Conservation (phyloP, 2,329 filamentous ascomycete species). For the Cadophora malorum region DNA sequence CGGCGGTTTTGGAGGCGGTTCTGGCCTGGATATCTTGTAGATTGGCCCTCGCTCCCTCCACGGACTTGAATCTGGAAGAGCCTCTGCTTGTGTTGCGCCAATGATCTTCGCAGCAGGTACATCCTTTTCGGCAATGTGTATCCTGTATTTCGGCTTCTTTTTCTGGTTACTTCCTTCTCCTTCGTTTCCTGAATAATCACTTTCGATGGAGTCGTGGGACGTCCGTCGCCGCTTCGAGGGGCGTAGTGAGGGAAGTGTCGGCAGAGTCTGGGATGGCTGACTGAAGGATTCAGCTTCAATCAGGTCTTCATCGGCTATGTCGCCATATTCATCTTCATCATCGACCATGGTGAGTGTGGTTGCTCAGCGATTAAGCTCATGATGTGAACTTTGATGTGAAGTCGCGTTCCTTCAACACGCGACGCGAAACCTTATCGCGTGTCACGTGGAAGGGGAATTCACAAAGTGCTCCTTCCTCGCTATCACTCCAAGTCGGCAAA, state of each 20-base stretch:
- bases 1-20: slow-evolving; percentile 34
- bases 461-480: background rate
- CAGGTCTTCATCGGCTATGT: slow-evolving; percentile 71
- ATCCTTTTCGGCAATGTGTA: slow-evolving; percentile 39
- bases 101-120: slow-evolving; percentile 40
- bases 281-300: slow-evolving; percentile 64
- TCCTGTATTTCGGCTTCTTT: slow-evolving; percentile 43
- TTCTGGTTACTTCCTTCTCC: slow-evolving; percentile 35
- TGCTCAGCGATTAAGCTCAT: background rate
- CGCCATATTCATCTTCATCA: slow-evolving; percentile 66
- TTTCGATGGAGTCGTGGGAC: slow-evolving; percentile 27
- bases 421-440: background rate
- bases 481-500: background rate
- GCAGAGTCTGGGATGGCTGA: slow-evolving; percentile 47
- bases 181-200: slow-evolving; percentile 32
- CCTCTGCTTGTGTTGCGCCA: slow-evolving; percentile 44
- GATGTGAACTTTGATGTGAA: background rate
- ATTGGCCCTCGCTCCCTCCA: slow-evolving; percentile 57
- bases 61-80: slow-evolving; percentile 51
- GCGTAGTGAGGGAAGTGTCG: slow-evolving; percentile 39
- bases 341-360: slow-evolving; percentile 23
- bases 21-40: slow-evolving; percentile 53
- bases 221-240: slow-evolving; percentile 25
- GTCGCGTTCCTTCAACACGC: slow-evolving; percentile 1
- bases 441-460: background rate